Percentiles rank a stretch among this genome's conserved stretches.
phyloP scores from a whole-genome alignment of 345 rosid species.

The Citrus reticulata region DNA sequence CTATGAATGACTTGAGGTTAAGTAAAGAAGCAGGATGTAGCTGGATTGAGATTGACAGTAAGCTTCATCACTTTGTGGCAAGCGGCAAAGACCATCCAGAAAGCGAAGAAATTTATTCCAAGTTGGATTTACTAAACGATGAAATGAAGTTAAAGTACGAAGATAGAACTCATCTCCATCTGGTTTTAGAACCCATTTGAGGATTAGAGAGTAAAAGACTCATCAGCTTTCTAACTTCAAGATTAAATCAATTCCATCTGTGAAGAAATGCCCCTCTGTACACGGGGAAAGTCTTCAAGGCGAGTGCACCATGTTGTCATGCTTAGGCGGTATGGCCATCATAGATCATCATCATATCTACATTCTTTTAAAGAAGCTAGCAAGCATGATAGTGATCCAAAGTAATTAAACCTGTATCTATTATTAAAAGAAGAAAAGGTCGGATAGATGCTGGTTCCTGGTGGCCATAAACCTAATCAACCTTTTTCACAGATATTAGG shows the following conservation, averaged over 20 bases:
- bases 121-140: conserved; percentile 22
- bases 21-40: conserved; percentile 30
- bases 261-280: not conserved
- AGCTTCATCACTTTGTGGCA: conserved; percentile 26
- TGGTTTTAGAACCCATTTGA: conserved; percentile 2
- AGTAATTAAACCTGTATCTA: not conserved
- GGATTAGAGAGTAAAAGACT: not conserved
- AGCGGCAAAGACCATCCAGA: conserved; percentile 25
- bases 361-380: not conserved
- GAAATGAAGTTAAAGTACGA: conserved; percentile 16
- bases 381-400: not conserved
- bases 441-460: not conserved
- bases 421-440: not conserved
- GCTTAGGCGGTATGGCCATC: not conserved
- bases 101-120: conserved; percentile 30
- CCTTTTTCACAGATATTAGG: not conserved
- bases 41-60: conserved; percentile 33
- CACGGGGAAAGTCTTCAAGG: not conserved
- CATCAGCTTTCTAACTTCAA: not conserved
- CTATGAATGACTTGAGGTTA: conserved; percentile 30
- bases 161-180: conserved; percentile 8
- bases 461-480: not conserved
- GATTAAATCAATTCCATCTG: not conserved
- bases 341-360: not conserved
- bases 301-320: not conserved